Percentiles rank a stretch among this genome's conserved stretches.
Conservation (phyloP, 768 basidiomycete species). For the Amanita exitialis region DNA sequence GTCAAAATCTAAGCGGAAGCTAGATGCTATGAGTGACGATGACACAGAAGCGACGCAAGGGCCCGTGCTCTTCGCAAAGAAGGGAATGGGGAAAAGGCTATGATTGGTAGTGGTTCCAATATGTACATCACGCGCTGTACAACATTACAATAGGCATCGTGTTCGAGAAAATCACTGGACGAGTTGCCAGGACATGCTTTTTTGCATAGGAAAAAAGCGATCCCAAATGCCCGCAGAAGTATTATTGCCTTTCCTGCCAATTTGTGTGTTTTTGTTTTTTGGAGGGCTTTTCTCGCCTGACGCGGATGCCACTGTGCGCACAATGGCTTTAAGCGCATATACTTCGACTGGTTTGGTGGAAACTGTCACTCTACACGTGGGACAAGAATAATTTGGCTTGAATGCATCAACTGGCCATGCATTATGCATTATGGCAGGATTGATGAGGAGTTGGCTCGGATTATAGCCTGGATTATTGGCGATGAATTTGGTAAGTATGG, state of each 20-base stretch:
- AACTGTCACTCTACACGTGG: slow-evolving; percentile 49
- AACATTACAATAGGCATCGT: background rate
- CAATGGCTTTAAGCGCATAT: slow-evolving; percentile 50
- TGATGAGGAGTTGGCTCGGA: slow-evolving; percentile 15
- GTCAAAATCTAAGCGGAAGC: slow-evolving; percentile 41
- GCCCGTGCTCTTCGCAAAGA: slow-evolving; percentile 23
- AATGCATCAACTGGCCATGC: slow-evolving; percentile 15
- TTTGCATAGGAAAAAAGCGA: slow-evolving; percentile 28
- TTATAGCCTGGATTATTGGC: slow-evolving; percentile 34
- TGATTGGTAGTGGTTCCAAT: slow-evolving; percentile 8
- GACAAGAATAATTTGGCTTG: slow-evolving; percentile 54
- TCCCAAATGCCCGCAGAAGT: slow-evolving; percentile 29
- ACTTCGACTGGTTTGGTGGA: slow-evolving; percentile 44
- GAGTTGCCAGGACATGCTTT: slow-evolving; percentile 8
- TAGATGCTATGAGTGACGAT: slow-evolving; percentile 34
- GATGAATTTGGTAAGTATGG: slow-evolving; percentile 39
- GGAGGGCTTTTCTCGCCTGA: slow-evolving; percentile 37
- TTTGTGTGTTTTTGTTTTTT: slow-evolving; percentile 13
- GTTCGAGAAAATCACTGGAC: background rate
- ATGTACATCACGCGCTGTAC: background rate
- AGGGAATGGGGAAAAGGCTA: slow-evolving; percentile 33
- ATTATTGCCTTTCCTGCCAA: slow-evolving; percentile 14
- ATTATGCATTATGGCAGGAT: background rate
- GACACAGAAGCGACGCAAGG: slow-evolving; percentile 47
- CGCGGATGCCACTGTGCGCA: slow-evolving; percentile 37